Percentiles rank a stretch among this genome's conserved stretches.
Evolutionary conservation across 2,329 filamentous ascomycete genomes (phyloP).

Genomic region (Fusarium xylarioides): DNA sequence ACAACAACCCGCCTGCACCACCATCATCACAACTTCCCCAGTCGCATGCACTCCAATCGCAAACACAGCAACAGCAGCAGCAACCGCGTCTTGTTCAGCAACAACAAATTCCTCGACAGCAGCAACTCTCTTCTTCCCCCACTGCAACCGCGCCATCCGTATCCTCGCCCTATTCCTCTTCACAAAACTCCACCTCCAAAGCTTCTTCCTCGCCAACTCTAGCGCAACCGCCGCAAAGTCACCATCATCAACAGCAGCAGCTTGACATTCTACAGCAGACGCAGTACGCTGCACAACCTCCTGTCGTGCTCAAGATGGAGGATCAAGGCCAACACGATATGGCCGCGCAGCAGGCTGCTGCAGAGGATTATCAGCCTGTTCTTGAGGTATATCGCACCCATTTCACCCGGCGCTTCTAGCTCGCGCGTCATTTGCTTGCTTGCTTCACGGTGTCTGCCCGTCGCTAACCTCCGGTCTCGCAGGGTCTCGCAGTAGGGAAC

Average conservation of each 20-base stretch:
- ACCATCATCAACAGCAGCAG: slow-evolving; percentile 22
- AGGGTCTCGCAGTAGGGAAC: slow-evolving; percentile 86
- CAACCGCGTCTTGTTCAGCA: slow-evolving; percentile 16
- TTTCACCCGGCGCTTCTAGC: neutral
- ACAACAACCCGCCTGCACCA: slow-evolving; percentile 27
- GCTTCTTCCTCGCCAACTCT: slow-evolving; percentile 30
- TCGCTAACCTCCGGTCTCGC: slow-evolving; percentile 32
- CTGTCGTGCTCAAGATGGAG: slow-evolving; percentile 45
- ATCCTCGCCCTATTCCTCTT: slow-evolving; percentile 32
- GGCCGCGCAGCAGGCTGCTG: slow-evolving; percentile 68
- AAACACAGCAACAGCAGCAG: slow-evolving; percentile 1
- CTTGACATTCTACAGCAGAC: slow-evolving; percentile 23
- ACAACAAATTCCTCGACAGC: slow-evolving; percentile 11
- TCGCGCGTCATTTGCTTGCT: slow-evolving; percentile 15
- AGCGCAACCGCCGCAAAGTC: slow-evolving; percentile 22
- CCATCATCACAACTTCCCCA: slow-evolving; percentile 10
- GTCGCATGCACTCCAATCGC: slow-evolving; percentile 23
- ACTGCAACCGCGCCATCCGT: slow-evolving; percentile 12
- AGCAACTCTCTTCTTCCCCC: slow-evolving; percentile 24
- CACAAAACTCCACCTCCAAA: slow-evolving; percentile 27
- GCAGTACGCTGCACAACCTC: slow-evolving; percentile 19
- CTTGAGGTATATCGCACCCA: slow-evolving; percentile 57
- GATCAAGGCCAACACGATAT: slow-evolving; percentile 54
- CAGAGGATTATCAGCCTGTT: slow-evolving; percentile 66
- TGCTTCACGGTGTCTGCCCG: neutral